phyloP scores from a whole-genome alignment of 306 rosid genomes.

The Corylus americana region DNA sequence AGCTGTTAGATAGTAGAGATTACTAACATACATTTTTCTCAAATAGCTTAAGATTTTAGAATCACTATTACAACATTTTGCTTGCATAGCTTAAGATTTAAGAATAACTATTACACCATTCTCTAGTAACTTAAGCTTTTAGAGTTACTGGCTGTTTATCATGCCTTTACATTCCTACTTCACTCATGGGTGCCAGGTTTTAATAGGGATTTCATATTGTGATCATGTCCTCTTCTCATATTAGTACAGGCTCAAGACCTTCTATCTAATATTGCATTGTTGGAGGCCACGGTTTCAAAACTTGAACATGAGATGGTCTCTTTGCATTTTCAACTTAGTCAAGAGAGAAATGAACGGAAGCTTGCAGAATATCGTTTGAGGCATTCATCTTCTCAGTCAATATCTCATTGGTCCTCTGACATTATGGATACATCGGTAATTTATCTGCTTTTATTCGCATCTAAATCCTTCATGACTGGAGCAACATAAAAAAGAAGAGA shows the following conservation, averaged over 20 bases:
- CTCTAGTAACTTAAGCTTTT: slow-evolving; percentile 2
- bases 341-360: slow-evolving; percentile 78
- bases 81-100: not conserved
- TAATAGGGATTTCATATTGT: slow-evolving; percentile 15
- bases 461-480: not conserved
- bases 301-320: slow-evolving; percentile 66
- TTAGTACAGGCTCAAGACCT: slow-evolving; percentile 60
- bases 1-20: not conserved
- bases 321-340: slow-evolving; percentile 77
- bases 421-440: slow-evolving; percentile 38
- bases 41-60: not conserved
- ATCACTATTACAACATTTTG: not conserved
- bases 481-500: too few relatives aligned
- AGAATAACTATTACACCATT: not conserved
- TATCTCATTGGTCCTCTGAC: slow-evolving; percentile 44
- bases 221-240: not conserved
- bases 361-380: slow-evolving; percentile 65
- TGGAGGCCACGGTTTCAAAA: slow-evolving; percentile 54
- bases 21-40: not conserved
- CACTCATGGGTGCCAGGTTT: not conserved
- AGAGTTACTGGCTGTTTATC: not conserved
- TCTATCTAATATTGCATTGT: slow-evolving; percentile 45
- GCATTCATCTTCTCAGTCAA: slow-evolving; percentile 49
- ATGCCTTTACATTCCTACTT: not conserved
- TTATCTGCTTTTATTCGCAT: slow-evolving; percentile 1